phyloP scores from a whole-genome alignment of 2,329 filamentous ascomycete genomes.

The Cladophialophora chaetospira region DNA sequence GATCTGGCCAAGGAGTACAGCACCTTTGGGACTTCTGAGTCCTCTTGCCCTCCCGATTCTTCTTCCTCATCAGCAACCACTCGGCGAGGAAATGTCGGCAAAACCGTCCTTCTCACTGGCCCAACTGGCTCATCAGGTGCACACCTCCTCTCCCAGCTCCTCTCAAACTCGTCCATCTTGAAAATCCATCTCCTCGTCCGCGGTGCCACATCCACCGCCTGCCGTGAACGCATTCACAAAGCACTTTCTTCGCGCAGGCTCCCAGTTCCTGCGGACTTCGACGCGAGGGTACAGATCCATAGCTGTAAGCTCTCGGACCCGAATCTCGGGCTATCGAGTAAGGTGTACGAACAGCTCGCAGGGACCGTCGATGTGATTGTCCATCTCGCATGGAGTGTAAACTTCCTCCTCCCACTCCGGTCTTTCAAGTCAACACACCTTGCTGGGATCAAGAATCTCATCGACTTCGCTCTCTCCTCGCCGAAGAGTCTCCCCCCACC shows the following conservation, averaged over 20 bases:
- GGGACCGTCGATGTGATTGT: constrained; percentile 55
- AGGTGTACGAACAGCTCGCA: constrained; percentile 46
- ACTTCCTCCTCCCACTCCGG: constrained; percentile 60
- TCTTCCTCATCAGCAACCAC: background rate
- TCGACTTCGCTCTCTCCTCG: constrained; percentile 46
- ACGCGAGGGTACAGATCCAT: constrained; percentile 50
- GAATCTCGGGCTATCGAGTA: constrained; percentile 51
- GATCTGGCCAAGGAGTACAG: constrained; percentile 46
- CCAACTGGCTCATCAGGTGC: constrained; percentile 67
- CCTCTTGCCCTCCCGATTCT: background rate
- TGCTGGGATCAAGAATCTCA: constrained; percentile 51
- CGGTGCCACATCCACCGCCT: constrained; percentile 46
- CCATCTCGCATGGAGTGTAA: constrained; percentile 67
- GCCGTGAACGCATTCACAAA: constrained; percentile 48
- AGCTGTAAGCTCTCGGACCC: constrained; percentile 51
- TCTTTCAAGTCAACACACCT: constrained; percentile 60
- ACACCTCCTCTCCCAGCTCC: constrained; percentile 56
- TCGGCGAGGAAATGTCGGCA: background rate
- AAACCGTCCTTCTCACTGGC: constrained; percentile 54
- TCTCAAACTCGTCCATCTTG: constrained; percentile 39
- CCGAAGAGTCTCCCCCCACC: constrained; percentile 27
- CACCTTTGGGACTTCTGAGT: constrained; percentile 1
- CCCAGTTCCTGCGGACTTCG: constrained; percentile 28
- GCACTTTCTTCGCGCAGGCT: constrained; percentile 45
- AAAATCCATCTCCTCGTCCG: constrained; percentile 62